A percentile compares a stretch with the other conserved stretches of the same genome.
Evolutionary conservation across 495 filamentous ascomycete species (phyloP).

Genomic region (Antarctomyces pellizariae): DNA sequence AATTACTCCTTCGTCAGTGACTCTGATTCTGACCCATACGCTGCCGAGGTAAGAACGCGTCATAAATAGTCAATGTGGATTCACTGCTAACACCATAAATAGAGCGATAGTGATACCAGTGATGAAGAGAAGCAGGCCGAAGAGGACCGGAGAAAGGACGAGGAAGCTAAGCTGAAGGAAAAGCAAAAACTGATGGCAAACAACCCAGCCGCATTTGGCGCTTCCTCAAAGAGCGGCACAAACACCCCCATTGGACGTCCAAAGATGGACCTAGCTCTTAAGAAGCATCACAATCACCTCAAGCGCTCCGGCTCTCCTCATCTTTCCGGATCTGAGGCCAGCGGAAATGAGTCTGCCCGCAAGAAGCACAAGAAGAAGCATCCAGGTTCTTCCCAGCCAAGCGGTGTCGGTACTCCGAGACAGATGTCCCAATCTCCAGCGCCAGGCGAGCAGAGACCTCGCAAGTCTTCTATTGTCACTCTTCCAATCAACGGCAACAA

Average conservation of each 20-base stretch:
- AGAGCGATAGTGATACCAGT: conserved; percentile 26
- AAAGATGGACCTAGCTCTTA: conserved; percentile 23
- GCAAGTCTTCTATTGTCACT: conserved; percentile 20
- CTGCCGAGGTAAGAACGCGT: conserved; percentile 19
- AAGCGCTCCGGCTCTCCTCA: conserved; percentile 78
- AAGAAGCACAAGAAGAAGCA: conserved; percentile 71
- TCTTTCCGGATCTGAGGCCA: conserved; percentile 50
- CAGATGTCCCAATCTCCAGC: conserved; percentile 24
- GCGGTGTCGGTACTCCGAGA: conserved; percentile 27
- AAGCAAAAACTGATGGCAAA: conserved; percentile 11
- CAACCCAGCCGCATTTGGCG: conserved; percentile 15
- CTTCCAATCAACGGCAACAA: conserved; percentile 16
- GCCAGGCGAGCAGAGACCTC: conserved; percentile 10
- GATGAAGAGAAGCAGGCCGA: conserved; percentile 52
- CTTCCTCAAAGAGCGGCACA: conserved; percentile 43
- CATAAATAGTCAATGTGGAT: not conserved
- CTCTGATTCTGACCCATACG: conserved; percentile 64
- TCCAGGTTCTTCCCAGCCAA: conserved; percentile 19
- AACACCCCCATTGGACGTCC: conserved; percentile 51
- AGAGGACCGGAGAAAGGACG: conserved; percentile 29
- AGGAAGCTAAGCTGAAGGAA: conserved; percentile 16
- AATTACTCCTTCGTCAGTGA: conserved; percentile 67
- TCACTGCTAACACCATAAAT: conserved; percentile 16
- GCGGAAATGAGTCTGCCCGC: conserved; percentile 67
- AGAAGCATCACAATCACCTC: conserved; percentile 38